Percentiles rank a stretch among this genome's conserved stretches.
Evolutionary conservation across 768 basidiomycete genomes (phyloP).

Genomic region (Suillus luteus): DNA sequence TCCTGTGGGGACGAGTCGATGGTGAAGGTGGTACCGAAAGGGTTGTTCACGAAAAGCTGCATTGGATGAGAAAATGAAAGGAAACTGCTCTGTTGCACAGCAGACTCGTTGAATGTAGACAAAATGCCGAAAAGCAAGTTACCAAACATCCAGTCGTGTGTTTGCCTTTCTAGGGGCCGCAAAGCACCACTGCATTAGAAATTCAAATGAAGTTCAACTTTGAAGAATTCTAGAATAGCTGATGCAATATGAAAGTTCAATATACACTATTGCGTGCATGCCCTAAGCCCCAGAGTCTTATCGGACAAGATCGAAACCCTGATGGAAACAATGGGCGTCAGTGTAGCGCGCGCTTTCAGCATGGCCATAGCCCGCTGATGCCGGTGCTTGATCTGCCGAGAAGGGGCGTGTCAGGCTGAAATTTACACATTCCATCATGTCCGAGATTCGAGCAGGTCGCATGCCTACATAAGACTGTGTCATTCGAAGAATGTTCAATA

Average conservation of each 20-base stretch:
- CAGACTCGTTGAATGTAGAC: neutral
- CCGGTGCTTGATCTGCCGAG: neutral
- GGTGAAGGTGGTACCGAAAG: constrained; percentile 9
- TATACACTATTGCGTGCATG: neutral
- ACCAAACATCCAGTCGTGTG: neutral
- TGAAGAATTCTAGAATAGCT: neutral
- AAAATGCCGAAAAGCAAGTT: neutral
- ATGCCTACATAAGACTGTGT: neutral
- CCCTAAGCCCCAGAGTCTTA: neutral
- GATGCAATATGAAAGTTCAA: neutral
- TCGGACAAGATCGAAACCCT: neutral
- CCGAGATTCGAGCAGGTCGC: neutral
- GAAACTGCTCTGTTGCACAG: neutral
- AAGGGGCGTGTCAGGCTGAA: neutral
- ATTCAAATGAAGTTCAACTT: neutral
- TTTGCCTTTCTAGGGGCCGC: neutral
- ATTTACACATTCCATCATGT: neutral
- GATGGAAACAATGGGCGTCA: neutral
- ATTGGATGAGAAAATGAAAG: neutral
- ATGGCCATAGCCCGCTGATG: neutral
- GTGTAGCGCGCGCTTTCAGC: neutral
- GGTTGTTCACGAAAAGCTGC: constrained; percentile 13
- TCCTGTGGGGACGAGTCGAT: constrained; percentile 7
- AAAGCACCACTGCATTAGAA: neutral
- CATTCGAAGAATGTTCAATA: neutral